Percentiles rank a stretch among this genome's conserved stretches.
These are phyloP conservation scores for Colletotrichum cuscutae DNA, from an alignment of 2,329 filamentous ascomycete genomes.

Conservation along the genomic window DNA sequence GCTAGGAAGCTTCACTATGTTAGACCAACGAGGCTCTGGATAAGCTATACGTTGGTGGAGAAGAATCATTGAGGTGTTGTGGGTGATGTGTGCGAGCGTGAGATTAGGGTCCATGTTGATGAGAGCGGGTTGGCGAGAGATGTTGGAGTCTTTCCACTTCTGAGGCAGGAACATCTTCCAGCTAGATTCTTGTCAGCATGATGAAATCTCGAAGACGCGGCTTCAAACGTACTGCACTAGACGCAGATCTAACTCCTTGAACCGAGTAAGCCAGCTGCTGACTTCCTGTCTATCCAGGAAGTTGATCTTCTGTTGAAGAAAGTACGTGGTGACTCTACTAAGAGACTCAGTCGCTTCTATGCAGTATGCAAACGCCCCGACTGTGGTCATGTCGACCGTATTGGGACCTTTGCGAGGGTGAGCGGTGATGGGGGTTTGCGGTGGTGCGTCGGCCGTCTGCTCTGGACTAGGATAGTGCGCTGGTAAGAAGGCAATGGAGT, in stretches of 20 bases:
- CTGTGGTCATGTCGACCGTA: slow-evolving; percentile 45
- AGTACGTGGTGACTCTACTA: slow-evolving; percentile 55
- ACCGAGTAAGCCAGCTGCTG: slow-evolving; percentile 55
- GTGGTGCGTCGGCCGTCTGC: slow-evolving; percentile 32
- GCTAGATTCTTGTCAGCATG: background rate
- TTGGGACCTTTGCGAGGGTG: slow-evolving; percentile 17
- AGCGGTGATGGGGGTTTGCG: slow-evolving; percentile 8
- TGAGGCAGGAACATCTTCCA: slow-evolving; percentile 57
- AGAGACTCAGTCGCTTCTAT: slow-evolving; percentile 59
- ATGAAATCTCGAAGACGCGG: background rate
- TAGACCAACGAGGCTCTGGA: slow-evolving; percentile 45
- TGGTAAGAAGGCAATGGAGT: slow-evolving; percentile 50
- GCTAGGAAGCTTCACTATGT: slow-evolving; percentile 49
- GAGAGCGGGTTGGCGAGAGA: slow-evolving; percentile 39
- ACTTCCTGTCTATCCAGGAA: slow-evolving; percentile 50
- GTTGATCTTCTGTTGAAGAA: slow-evolving; percentile 55
- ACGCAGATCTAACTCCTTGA: slow-evolving; percentile 58
- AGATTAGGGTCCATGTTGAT: slow-evolving; percentile 58
- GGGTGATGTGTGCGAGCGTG: slow-evolving; percentile 59
- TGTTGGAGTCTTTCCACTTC: slow-evolving; percentile 52
- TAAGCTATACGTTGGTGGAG: slow-evolving; percentile 61
- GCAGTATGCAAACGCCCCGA: slow-evolving; percentile 58
- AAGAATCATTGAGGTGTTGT: slow-evolving; percentile 61
- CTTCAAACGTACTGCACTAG: slow-evolving; percentile 49
- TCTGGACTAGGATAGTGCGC: slow-evolving; percentile 43